Evolutionary conservation across 805 yeast genomes (phyloP).

Genomic region (Blastobotrys parvus): DNA sequence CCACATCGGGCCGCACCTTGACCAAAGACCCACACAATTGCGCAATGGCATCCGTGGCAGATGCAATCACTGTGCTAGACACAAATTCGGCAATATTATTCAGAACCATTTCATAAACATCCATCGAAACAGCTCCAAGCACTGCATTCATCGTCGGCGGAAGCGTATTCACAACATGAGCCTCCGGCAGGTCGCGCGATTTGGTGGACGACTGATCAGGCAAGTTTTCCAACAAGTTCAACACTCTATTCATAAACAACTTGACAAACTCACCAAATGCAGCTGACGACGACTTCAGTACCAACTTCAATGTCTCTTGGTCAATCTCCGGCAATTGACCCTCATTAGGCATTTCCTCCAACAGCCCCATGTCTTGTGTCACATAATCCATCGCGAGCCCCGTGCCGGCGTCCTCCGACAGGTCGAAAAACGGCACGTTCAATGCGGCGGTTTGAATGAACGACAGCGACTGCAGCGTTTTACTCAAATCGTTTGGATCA

Average conservation of each 20-base stretch:
- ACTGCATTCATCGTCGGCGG: slow-evolving; percentile 32
- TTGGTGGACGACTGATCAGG: slow-evolving; percentile 49
- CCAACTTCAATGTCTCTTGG: slow-evolving; percentile 39
- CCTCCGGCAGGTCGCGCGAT: slow-evolving; percentile 38
- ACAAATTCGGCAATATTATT: slow-evolving; percentile 40
- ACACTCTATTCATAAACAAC: slow-evolving; percentile 48
- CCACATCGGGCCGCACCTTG: slow-evolving; percentile 47
- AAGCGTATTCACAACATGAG: slow-evolving; percentile 33
- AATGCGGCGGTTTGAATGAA: slow-evolving; percentile 63
- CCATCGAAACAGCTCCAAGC: slow-evolving; percentile 24
- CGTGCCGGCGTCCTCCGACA: slow-evolving; percentile 33
- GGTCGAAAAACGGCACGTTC: slow-evolving; percentile 62
- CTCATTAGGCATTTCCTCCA: slow-evolving; percentile 30
- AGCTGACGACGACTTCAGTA: slow-evolving; percentile 65
- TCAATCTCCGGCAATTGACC: slow-evolving; percentile 27
- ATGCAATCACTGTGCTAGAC: slow-evolving; percentile 47
- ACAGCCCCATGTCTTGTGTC: slow-evolving; percentile 48
- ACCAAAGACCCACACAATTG: slow-evolving; percentile 66
- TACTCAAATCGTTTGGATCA: slow-evolving; percentile 76
- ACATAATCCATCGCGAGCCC: slow-evolving; percentile 47
- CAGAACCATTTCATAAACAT: slow-evolving; percentile 21
- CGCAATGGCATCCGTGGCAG: slow-evolving; percentile 56
- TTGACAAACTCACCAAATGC: slow-evolving; percentile 55
- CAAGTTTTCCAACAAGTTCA: slow-evolving; percentile 57
- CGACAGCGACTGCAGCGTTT: slow-evolving; percentile 61